phyloP scores from a whole-genome alignment of 306 rosid species.

The Myrica gale region DNA sequence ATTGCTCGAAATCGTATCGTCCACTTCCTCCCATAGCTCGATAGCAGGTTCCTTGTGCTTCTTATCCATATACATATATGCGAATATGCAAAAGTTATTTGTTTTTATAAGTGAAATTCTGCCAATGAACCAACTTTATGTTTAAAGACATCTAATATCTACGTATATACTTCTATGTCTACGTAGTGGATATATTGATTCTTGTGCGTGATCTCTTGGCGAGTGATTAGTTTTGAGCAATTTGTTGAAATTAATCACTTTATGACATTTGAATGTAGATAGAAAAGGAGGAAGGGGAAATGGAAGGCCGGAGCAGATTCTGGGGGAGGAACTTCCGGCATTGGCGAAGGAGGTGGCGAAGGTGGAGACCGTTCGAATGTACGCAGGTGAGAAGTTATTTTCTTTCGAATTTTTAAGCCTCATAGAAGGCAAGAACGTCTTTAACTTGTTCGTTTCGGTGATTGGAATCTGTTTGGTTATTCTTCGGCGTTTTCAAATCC shows the following conservation, averaged over 20 bases:
- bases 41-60: conserved; percentile 37
- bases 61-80: background rate
- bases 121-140: background rate
- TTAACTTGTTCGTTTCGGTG: background rate
- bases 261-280: conserved; percentile 28
- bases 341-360: conserved; percentile 92
- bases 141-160: background rate
- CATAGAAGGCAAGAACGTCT: too few species aligned
- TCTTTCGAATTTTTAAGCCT: background rate
- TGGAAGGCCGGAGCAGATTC: conserved; percentile 44
- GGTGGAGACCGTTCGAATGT: conserved; percentile 74
- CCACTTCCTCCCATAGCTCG: conserved; percentile 40
- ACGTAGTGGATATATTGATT: background rate
- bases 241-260: conserved; percentile 15
- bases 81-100: background rate
- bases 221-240: conserved; percentile 15
- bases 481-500: background rate
- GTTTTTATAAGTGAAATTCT: background rate
- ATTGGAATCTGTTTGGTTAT: background rate
- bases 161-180: too few species aligned
- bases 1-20: conserved; percentile 43
- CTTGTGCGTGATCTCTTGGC: background rate
- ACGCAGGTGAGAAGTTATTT: conserved; percentile 55
- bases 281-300: conserved; percentile 40
- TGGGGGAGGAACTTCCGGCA: conserved; percentile 81